Percentiles rank a stretch among this genome's conserved stretches.
These are phyloP conservation scores for Cladophialophora yegresii DNA, from an alignment of 2,329 filamentous ascomycete genomes.

Conservation along the genomic window DNA sequence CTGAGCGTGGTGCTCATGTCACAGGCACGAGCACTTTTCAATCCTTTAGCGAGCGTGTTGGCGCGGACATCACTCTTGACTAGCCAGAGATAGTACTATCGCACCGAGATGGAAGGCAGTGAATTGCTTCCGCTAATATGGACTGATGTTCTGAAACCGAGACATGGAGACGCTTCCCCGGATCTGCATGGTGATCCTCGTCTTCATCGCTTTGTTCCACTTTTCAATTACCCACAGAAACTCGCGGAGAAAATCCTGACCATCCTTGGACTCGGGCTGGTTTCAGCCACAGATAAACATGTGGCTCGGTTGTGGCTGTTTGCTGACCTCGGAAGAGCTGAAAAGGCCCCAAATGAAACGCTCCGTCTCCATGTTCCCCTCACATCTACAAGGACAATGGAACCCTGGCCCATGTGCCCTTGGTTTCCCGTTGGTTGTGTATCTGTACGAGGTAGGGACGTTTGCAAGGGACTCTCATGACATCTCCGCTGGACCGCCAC, in stretches of 20 bases:
- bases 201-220: background rate
- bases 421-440: background rate
- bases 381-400: constrained; percentile 1
- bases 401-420: background rate
- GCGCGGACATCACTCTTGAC: constrained; percentile 14
- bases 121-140: constrained; percentile 22
- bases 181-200: constrained; percentile 14
- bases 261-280: background rate
- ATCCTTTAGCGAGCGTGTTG: constrained; percentile 32
- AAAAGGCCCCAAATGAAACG: background rate
- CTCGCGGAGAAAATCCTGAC: background rate
- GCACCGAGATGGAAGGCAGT: constrained; percentile 17
- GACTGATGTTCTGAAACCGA: constrained; percentile 1
- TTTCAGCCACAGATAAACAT: constrained; percentile 16
- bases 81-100: constrained; percentile 13
- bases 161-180: background rate
- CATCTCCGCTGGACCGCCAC: constrained; percentile 11
- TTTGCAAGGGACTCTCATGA: background rate
- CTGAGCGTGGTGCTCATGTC: constrained; percentile 23
- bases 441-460: background rate
- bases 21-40: constrained; percentile 27
- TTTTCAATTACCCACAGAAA: constrained; percentile 5
- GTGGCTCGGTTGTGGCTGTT: constrained; percentile 3
- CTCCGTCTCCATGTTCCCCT: constrained; percentile 11
- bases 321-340: background rate